phyloP scores from a whole-genome alignment of 2,329 filamentous ascomycete species.

The Alternaria brassicicola region DNA sequence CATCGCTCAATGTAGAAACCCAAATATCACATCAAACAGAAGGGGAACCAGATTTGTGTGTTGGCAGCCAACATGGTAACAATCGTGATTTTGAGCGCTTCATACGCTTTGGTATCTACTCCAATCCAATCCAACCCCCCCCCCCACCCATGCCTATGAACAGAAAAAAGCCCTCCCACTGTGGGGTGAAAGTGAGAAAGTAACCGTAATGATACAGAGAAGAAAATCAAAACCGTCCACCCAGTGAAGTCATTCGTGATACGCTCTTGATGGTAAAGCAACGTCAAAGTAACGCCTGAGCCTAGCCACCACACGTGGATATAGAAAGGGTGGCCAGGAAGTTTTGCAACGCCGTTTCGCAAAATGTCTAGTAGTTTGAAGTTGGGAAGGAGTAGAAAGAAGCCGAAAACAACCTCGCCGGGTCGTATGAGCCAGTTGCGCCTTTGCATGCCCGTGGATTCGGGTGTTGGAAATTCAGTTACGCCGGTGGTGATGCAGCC shows the following conservation, averaged over 20 bases:
- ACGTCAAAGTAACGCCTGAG: conserved; percentile 12
- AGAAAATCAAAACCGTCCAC: conserved; percentile 25
- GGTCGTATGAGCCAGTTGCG: conserved; percentile 38
- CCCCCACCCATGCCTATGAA: conserved; percentile 7
- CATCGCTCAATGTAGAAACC: background rate
- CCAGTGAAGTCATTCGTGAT: conserved; percentile 25
- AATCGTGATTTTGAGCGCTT: conserved; percentile 26
- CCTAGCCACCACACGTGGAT: conserved; percentile 20
- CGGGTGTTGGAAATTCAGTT: conserved; percentile 23
- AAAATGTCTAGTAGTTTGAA: conserved; percentile 28
- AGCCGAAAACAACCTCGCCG: conserved; percentile 34
- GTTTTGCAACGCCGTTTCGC: conserved; percentile 31
- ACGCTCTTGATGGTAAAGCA: conserved; percentile 20
- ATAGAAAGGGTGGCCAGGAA: conserved; percentile 19
- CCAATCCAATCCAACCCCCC: conserved; percentile 9
- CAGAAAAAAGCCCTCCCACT: conserved; percentile 5
- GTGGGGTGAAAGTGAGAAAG: conserved; percentile 14
- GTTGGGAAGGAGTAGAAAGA: conserved; percentile 8
- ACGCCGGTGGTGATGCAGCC: conserved; percentile 45
- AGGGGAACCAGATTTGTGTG: background rate
- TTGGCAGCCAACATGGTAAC: conserved; percentile 12
- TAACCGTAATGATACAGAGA: conserved; percentile 19
- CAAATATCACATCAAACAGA: background rate
- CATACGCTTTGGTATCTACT: conserved; percentile 30
- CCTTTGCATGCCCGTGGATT: conserved; percentile 34